Percentiles rank a stretch among this genome's conserved stretches.
phyloP scores from a whole-genome alignment of 495 filamentous ascomycete genomes.

The Podospora pseudocomata region DNA sequence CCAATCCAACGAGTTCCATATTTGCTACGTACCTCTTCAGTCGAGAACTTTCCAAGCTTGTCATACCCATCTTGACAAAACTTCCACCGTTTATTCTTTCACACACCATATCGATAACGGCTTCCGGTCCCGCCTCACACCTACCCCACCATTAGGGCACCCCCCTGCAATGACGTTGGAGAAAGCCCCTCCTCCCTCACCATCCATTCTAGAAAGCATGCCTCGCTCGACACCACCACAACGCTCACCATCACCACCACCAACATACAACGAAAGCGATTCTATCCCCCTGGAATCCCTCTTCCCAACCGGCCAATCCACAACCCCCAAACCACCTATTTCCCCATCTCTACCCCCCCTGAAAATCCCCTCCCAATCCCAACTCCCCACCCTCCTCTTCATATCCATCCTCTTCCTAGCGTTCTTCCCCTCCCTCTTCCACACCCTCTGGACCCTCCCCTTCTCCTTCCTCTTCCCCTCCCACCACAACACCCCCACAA shows the following conservation, averaged over 20 bases:
- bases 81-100: background rate
- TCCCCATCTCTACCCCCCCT: background rate
- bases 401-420: conserved; percentile 47
- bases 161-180: conserved; percentile 16
- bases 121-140: background rate
- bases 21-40: background rate
- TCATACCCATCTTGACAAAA: background rate
- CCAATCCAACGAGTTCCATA: background rate
- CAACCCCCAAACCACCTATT: background rate
- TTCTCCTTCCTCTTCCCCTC: conserved; percentile 22
- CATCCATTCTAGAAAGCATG: conserved; percentile 7
- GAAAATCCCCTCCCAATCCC: conserved; percentile 11
- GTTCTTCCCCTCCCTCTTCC: conserved; percentile 56
- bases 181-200: conserved; percentile 4
- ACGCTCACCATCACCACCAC: background rate
- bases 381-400: conserved; percentile 40
- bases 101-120: background rate
- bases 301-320: background rate
- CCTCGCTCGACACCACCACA: conserved; percentile 7
- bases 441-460: conserved; percentile 45
- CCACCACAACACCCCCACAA: background rate
- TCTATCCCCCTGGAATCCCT: conserved; percentile 4
- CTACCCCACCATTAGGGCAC: conserved; percentile 7
- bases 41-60: background rate
- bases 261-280: background rate